These are phyloP conservation scores for Austroboletus niveus DNA, from an alignment of 1,284 basidiomycete species.

Conservation along the genomic window DNA sequence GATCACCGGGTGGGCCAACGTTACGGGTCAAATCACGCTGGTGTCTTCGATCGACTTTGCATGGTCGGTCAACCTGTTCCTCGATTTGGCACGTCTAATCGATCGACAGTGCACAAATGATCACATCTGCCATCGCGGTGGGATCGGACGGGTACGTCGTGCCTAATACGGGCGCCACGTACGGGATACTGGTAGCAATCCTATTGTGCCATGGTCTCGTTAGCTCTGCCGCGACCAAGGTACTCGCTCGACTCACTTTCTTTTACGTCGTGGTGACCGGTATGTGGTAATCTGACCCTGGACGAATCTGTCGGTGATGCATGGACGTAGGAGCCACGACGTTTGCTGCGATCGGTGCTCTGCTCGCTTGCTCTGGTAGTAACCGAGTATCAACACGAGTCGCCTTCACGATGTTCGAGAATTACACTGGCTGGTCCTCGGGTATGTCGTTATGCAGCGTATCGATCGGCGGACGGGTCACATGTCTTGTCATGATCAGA, in stretches of 20 bases:
- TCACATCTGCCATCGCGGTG: conserved; percentile 66
- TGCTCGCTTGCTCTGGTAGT: conserved; percentile 55
- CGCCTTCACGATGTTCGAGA: conserved; percentile 69
- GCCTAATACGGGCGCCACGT: conserved; percentile 57
- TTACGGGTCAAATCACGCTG: conserved; percentile 58
- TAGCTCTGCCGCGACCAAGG: conserved; percentile 65
- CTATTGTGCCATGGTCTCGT: conserved; percentile 63
- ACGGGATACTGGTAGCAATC: conserved; percentile 63
- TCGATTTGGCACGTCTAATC: no score
- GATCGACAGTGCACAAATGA: conserved; percentile 61
- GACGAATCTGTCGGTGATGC: conserved; percentile 1
- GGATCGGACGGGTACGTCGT: conserved; percentile 50
- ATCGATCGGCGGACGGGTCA: background rate
- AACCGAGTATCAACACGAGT: conserved; percentile 61
- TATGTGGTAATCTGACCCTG: conserved; percentile 24
- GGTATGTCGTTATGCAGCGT: conserved; percentile 34
- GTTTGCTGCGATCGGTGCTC: conserved; percentile 55
- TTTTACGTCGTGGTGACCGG: conserved; percentile 66
- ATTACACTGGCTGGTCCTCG: conserved; percentile 66
- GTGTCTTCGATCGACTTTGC: conserved; percentile 77
- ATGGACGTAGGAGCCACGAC: conserved; percentile 51
- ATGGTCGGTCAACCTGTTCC: conserved; percentile 38
- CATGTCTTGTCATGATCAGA: conserved; percentile 35
- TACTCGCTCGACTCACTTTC: conserved; percentile 66
- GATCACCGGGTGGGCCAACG: conserved; percentile 68